phyloP scores from a whole-genome alignment of 177 flowering plant genomes.

The Vitis hybrid region DNA sequence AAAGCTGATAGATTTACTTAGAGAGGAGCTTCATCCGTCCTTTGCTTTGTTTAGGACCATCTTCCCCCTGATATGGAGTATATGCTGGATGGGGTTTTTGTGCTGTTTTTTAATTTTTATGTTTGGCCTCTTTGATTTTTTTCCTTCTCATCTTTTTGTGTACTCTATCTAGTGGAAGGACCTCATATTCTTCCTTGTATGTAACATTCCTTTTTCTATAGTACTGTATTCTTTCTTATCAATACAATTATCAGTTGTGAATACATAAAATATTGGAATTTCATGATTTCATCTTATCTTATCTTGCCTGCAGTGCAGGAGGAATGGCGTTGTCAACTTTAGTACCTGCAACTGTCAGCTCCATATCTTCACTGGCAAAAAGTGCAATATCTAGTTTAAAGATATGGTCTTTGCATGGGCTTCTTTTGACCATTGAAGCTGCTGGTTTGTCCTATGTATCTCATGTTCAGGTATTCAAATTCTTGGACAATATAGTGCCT shows the following conservation, averaged over 20 bases:
- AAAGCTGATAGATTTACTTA: too few relatives aligned
- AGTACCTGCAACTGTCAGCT: constrained; percentile 88
- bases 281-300: not conserved
- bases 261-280: not conserved
- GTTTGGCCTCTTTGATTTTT: not conserved
- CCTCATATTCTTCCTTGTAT: not conserved
- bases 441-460: constrained; percentile 94
- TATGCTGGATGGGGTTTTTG: too few relatives aligned
- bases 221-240: not conserved
- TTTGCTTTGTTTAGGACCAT: too few relatives aligned
- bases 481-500: not conserved
- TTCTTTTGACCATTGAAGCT: constrained; percentile 90
- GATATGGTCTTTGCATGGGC: constrained; percentile 95
- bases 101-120: not conserved
- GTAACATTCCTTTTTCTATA: not conserved
- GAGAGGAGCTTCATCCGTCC: too few relatives aligned
- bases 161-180: not conserved
- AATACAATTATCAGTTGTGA: too few relatives aligned
- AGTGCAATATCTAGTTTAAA: constrained; percentile 66
- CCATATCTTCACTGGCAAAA: constrained; percentile 71
- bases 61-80: too few relatives aligned
- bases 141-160: not conserved
- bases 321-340: constrained; percentile 96
- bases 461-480: constrained; percentile 80
- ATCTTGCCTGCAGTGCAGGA: constrained; percentile 82